A percentile compares a stretch with the other conserved stretches of the same genome.
Conservation (phyloP, 169 alveolate genomes). For the Theileria parva region DNA sequence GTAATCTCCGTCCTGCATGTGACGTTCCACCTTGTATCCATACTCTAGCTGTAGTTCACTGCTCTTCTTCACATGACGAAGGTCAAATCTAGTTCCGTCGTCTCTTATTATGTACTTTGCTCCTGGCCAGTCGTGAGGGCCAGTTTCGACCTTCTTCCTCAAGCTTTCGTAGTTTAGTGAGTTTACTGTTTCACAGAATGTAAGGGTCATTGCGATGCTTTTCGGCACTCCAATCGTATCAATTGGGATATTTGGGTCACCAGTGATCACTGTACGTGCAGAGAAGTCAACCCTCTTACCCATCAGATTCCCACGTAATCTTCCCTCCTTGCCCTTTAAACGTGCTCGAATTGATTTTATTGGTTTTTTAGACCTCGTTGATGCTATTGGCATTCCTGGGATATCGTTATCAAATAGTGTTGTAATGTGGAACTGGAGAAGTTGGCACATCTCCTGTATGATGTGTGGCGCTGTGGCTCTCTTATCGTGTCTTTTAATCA, state of each 20-base stretch:
- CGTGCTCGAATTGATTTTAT: constrained; percentile 97
- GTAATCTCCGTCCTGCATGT: constrained; percentile 97
- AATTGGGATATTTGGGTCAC: constrained; percentile 97
- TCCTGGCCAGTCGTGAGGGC: constrained; percentile 99
- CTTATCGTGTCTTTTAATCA: constrained; percentile 84
- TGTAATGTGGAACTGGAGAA: constrained; percentile 94
- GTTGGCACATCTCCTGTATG: constrained; percentile 87
- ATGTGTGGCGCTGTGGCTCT: constrained; percentile 91
- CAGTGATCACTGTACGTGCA: constrained; percentile 99
- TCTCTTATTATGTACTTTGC: constrained; percentile 93
- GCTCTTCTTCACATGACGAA: constrained; percentile 81
- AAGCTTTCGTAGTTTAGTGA: constrained; percentile 92
- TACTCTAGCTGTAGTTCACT: constrained; percentile 89
- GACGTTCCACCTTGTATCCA: constrained; percentile 98
- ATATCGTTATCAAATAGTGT: constrained; percentile 96
- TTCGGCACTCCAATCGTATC: constrained; percentile 97
- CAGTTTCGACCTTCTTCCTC: constrained; percentile 89
- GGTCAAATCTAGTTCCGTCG: constrained; percentile 91
- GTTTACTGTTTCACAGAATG: constrained; percentile 98
- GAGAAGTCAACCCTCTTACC: constrained; percentile 99
- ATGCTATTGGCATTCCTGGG: constrained; percentile 94
- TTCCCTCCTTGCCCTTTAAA: constrained; percentile 99
- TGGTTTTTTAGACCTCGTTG: constrained; percentile 95
- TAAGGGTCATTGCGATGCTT: constrained; percentile 97
- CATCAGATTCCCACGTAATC: constrained; percentile 98